A percentile compares a stretch with the other conserved stretches of the same genome.
Evolutionary conservation across 2,329 filamentous ascomycete species (phyloP).

Genomic region (Cladosporium sp.): DNA sequence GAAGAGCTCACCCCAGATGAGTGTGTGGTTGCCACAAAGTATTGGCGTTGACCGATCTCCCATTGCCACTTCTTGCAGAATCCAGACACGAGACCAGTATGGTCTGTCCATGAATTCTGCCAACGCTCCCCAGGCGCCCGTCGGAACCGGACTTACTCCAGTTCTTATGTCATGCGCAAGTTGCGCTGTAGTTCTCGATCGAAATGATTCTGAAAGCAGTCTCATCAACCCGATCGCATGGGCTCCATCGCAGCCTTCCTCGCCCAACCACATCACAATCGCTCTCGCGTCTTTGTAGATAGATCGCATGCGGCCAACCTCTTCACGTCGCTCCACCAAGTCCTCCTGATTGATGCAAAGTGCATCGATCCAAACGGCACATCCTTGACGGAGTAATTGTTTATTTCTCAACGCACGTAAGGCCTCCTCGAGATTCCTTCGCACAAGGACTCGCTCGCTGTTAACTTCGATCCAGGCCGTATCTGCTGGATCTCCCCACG

Average conservation of each 20-base stretch:
- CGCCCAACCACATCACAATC: neutral
- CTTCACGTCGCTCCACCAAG: neutral
- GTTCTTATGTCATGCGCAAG: neutral
- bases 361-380: neutral
- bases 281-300: neutral
- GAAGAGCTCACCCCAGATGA: neutral
- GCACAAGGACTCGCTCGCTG: neutral
- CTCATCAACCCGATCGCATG: neutral
- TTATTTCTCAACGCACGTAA: neutral
- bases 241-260: neutral
- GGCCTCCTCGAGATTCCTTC: neutral
- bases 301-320: neutral
- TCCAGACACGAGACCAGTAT: neutral
- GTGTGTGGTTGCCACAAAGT: neutral
- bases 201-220: neutral
- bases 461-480: neutral
- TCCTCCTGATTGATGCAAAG: neutral
- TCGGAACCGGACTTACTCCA: neutral
- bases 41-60: neutral
- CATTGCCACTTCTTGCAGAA: neutral
- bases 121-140: neutral
- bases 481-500: neutral
- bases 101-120: neutral
- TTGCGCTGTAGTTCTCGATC: neutral
- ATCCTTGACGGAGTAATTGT: neutral